These are phyloP conservation scores for Xylaria sp. DNA, from an alignment of 2,329 filamentous ascomycete genomes.

Conservation along the genomic window DNA sequence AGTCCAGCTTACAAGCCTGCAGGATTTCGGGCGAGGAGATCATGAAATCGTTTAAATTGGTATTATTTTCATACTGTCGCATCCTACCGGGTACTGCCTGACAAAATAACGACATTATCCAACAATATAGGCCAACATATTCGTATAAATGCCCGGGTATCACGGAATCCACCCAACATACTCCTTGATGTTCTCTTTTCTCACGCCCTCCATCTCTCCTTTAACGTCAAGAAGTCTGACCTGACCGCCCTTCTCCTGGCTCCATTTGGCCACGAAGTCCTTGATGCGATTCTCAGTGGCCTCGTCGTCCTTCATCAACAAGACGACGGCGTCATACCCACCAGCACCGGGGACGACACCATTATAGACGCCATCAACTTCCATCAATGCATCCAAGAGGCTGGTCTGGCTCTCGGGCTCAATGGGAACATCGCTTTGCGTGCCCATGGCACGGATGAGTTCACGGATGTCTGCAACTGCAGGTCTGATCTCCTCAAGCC, in stretches of 20 bases:
- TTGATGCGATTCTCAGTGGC: slow-evolving; percentile 70
- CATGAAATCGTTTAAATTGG: not conserved
- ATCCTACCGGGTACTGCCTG: not conserved
- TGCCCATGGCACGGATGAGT: slow-evolving; percentile 81
- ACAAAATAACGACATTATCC: not conserved
- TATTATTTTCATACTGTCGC: not conserved
- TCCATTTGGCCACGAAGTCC: slow-evolving; percentile 73
- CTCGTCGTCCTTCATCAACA: slow-evolving; percentile 79
- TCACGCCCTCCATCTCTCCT: slow-evolving; percentile 50
- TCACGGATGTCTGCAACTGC: slow-evolving; percentile 64
- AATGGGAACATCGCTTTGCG: slow-evolving; percentile 80
- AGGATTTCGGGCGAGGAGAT: not conserved
- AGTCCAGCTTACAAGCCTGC: not conserved
- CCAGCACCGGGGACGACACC: slow-evolving; percentile 95
- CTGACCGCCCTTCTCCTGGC: slow-evolving; percentile 63
- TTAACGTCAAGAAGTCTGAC: slow-evolving; percentile 69
- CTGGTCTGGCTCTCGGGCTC: slow-evolving; percentile 88
- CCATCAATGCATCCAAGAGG: slow-evolving; percentile 78
- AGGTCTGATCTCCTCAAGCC: slow-evolving; percentile 54
- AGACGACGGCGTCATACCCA: slow-evolving; percentile 87
- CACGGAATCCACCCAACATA: slow-evolving; percentile 46
- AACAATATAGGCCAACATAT: slow-evolving; percentile 8
- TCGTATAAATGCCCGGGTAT: not conserved
- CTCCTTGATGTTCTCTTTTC: slow-evolving; percentile 43
- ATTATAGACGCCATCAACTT: slow-evolving; percentile 81